phyloP scores from a whole-genome alignment of 441 rosid genomes.

The Dalechampia spathulata region DNA sequence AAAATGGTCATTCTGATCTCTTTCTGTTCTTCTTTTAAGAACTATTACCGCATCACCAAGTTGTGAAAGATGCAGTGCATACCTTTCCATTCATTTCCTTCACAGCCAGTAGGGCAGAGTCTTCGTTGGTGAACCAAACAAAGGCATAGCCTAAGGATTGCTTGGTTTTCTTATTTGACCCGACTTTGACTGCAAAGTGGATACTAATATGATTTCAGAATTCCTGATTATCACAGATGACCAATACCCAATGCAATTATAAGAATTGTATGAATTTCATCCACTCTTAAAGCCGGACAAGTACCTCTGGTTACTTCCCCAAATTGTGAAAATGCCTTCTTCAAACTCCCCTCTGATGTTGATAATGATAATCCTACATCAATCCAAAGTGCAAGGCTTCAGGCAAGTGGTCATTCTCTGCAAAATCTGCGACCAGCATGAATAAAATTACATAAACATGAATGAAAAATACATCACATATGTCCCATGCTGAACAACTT shows the following conservation, averaged over 20 bases:
- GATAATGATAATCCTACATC: constrained; percentile 41
- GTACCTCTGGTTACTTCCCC: constrained; percentile 44
- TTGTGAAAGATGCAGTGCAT: constrained; percentile 5
- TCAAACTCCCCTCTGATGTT: constrained; percentile 42
- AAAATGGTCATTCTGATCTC: too few relatives aligned
- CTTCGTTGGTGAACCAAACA: constrained; percentile 37
- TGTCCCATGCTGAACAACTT: too few relatives aligned
- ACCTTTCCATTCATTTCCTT: constrained; percentile 55
- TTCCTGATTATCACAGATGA: not conserved
- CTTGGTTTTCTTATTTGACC: constrained; percentile 27
- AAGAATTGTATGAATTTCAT: too few relatives aligned
- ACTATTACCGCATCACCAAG: not conserved
- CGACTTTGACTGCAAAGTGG: constrained; percentile 32
- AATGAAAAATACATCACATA: too few relatives aligned
- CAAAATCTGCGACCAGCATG: too few relatives aligned
- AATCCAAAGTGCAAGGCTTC: constrained; percentile 2
- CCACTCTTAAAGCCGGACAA: not conserved
- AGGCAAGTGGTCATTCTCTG: not conserved
- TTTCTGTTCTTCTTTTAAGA: not conserved
- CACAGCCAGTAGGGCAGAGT: constrained; percentile 37
- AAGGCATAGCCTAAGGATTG: constrained; percentile 45
- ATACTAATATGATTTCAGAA: not conserved
- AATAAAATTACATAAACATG: too few relatives aligned
- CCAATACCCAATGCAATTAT: too few relatives aligned
- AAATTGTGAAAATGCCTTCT: constrained; percentile 38